A percentile compares a stretch with the other conserved stretches of the same genome.
These are phyloP conservation scores for Cyathus striatus DNA, from an alignment of 768 basidiomycete species.

Conservation along the genomic window DNA sequence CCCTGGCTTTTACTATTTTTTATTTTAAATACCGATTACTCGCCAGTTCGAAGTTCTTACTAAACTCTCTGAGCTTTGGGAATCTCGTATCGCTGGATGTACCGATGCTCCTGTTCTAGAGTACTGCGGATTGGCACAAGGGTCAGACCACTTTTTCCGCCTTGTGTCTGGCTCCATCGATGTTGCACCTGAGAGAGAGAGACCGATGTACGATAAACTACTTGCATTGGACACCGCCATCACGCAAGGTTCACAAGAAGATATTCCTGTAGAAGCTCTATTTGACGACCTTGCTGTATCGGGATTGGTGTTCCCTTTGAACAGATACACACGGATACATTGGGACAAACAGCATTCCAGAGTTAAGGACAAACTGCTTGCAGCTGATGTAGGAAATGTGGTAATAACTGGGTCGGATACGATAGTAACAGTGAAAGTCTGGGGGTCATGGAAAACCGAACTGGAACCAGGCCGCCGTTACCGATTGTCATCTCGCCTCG, in stretches of 20 bases:
- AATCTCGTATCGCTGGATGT: constrained; percentile 42
- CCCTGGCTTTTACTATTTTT: neutral
- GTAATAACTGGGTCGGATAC: constrained; percentile 26
- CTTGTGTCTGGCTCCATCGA: constrained; percentile 39
- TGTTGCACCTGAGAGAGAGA: constrained; percentile 32
- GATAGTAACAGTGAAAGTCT: constrained; percentile 31
- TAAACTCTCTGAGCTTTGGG: constrained; percentile 41
- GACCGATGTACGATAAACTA: constrained; percentile 39
- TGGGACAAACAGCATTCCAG: constrained; percentile 33
- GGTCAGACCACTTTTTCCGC: constrained; percentile 27
- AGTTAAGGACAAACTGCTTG: constrained; percentile 31
- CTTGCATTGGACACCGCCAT: constrained; percentile 28
- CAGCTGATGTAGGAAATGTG: constrained; percentile 38
- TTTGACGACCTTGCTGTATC: constrained; percentile 47
- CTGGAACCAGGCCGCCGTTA: constrained; percentile 30
- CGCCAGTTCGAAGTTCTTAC: constrained; percentile 48
- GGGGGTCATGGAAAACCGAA: constrained; percentile 22
- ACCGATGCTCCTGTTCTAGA: constrained; percentile 42
- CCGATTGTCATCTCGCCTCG: constrained; percentile 43
- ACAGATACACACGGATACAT: constrained; percentile 24
- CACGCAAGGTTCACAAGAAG: constrained; percentile 15
- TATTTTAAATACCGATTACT: constrained; percentile 1
- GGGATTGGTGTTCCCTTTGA: constrained; percentile 39
- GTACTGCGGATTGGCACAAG: constrained; percentile 22
- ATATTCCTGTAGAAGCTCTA: constrained; percentile 39